Evolutionary conservation across 192 early-diverging fungal genomes (phyloP), one percentile per base, ranked within the genome.

Genomic region (Dissophora globulifera): DNA sequence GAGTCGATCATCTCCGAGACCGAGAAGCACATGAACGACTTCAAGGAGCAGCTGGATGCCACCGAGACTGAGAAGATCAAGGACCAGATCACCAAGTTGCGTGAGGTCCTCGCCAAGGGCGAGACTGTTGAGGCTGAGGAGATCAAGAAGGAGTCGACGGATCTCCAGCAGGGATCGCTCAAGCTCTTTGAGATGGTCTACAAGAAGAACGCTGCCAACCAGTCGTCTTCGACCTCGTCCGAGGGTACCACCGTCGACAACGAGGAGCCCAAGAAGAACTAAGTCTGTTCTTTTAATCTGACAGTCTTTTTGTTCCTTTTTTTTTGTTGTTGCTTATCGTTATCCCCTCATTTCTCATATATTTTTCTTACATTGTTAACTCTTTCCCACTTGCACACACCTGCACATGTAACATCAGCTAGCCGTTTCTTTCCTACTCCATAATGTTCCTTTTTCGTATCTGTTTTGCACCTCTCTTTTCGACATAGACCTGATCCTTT

Each of bases 111-210:
- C 26, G 89, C 90, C 64, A 87, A 94, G 87, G 68, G 63, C 32
- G 72, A 76, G 62, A 15, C 50, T 31, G 88, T 86, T 60, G 81
- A 84, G 33, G 86, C 92, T 33, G 95, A 98, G 76, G 87, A 94
- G 40, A 89, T 98, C 81, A 95, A 95, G 90, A 82, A 90, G 83
- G 89, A 95, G 87, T 85, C 88, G 50, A 90, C 87, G 58, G 93
- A 91, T 60, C 82, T 97, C 62, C 95, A 97, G 86, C 90, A 92
- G 79, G 89, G 86, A 29, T 90, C 88, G 52, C 83, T 98, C 52
- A 98, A 98, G 86, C 88, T 98, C 52, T 98, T 98, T 72, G 93
- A 98, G 88, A 88, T 94, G 89, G 93, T 94, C 35, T 97, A 98
- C 90, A 94, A 97, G 91, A 89, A 90, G 69, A 71, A 71, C 69